phyloP scores from a whole-genome alignment of 768 basidiomycete genomes.

The Agaricus bisporus region DNA sequence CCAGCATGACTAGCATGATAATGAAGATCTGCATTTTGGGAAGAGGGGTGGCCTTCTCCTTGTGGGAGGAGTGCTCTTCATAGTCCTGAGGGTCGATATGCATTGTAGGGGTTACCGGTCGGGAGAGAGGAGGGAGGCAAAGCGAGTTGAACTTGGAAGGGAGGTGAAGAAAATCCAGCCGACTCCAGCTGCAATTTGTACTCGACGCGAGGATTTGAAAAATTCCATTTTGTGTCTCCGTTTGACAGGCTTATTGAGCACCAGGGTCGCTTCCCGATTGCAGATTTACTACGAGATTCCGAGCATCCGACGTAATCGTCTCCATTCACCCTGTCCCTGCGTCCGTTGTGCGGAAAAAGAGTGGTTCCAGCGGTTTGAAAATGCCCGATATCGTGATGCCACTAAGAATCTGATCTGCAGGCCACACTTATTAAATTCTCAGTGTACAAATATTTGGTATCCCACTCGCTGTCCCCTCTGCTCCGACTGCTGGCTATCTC shows the following conservation, averaged over 20 bases:
- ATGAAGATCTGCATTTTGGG: slow-evolving; percentile 33
- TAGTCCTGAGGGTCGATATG: not conserved
- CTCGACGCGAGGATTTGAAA: not conserved
- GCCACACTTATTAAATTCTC: not conserved
- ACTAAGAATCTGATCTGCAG: not conserved
- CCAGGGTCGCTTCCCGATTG: not conserved
- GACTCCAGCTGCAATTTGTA: not conserved
- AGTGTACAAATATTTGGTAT: not conserved
- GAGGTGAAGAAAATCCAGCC: not conserved
- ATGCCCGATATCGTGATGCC: not conserved
- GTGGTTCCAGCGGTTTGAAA: not conserved
- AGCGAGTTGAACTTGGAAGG: not conserved
- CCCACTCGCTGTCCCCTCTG: not conserved
- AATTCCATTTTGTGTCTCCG: not conserved
- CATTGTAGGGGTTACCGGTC: not conserved
- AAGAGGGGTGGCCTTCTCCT: slow-evolving; percentile 21
- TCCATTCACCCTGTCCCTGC: not conserved
- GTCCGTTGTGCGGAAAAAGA: not conserved
- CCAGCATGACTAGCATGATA: slow-evolving; percentile 27
- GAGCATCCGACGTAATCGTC: not conserved
- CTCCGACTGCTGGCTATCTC: not conserved
- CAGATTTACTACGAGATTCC: not conserved
- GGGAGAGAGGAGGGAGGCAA: not conserved
- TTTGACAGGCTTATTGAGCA: not conserved
- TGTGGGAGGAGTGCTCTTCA: not conserved